Conservation (phyloP, 495 filamentous ascomycete species). For the Aspergillus diversus region DNA sequence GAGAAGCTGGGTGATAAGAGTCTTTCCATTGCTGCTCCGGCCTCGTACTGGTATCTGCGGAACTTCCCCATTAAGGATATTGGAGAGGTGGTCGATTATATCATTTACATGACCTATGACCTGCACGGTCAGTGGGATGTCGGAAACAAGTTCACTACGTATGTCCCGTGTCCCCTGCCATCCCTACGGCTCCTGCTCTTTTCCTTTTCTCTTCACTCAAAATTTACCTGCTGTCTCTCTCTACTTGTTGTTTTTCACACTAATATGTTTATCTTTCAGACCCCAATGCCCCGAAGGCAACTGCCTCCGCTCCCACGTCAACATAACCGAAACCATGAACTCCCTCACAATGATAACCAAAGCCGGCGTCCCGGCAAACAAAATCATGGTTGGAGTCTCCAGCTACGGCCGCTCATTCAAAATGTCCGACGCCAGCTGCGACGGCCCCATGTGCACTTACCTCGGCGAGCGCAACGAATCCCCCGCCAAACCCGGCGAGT, state of each 20-base stretch:
- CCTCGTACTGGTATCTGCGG: slow-evolving; percentile 37
- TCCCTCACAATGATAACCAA: slow-evolving; percentile 35
- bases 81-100: slow-evolving; percentile 31
- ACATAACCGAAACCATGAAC: slow-evolving; percentile 40
- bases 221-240: neutral
- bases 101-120: slow-evolving; percentile 43
- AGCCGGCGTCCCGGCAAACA: neutral
- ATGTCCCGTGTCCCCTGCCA: neutral
- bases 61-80: slow-evolving; percentile 35
- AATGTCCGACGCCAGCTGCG: slow-evolving; percentile 7
- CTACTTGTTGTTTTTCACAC: neutral
- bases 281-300: slow-evolving; percentile 34
- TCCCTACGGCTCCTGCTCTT: too few species aligned
- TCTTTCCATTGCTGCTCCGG: slow-evolving; percentile 26
- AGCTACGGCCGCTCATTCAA: slow-evolving; percentile 16
- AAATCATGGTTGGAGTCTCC: slow-evolving; percentile 9
- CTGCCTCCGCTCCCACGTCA: slow-evolving; percentile 43
- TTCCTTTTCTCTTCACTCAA: too few species aligned
- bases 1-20: neutral
- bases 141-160: neutral
- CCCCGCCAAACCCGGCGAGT: slow-evolving; percentile 2
- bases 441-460: neutral
- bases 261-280: neutral
- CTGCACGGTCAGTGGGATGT: slow-evolving; percentile 38
- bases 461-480: neutral